phyloP scores from a whole-genome alignment of 345 rosid genomes.

The Arabis alpina region DNA sequence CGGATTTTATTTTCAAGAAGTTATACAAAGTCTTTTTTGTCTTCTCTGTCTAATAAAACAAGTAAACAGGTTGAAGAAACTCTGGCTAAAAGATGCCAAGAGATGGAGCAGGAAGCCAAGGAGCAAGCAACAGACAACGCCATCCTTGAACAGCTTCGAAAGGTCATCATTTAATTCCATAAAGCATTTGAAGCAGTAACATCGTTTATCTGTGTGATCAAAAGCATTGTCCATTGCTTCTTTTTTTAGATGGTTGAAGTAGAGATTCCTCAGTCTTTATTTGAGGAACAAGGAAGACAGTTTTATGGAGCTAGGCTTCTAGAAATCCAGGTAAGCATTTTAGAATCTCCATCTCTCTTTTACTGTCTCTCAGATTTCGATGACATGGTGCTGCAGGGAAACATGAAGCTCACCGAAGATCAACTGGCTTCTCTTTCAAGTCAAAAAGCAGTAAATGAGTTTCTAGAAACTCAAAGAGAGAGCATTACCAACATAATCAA shows the following conservation, averaged over 20 bases:
- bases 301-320: conserved; percentile 91
- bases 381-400: conserved; percentile 56
- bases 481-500: conserved; percentile 64
- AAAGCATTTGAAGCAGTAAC: conserved; percentile 12
- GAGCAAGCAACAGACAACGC: conserved; percentile 97
- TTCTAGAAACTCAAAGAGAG: conserved; percentile 70
- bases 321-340: conserved; percentile 68
- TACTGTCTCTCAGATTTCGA: background rate
- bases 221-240: conserved; percentile 8
- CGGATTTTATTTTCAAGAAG: background rate
- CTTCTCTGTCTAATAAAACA: conserved; percentile 19
- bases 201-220: background rate
- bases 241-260: conserved; percentile 80
- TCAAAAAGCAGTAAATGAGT: conserved; percentile 80
- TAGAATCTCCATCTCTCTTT: background rate
- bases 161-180: conserved; percentile 49
- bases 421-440: conserved; percentile 81
- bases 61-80: conserved; percentile 75
- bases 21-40: background rate
- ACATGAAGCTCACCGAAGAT: conserved; percentile 70
- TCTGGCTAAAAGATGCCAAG: conserved; percentile 68
- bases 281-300: conserved; percentile 96
- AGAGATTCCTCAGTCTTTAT: conserved; percentile 82
- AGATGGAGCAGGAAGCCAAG: conserved; percentile 74
- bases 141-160: conserved; percentile 79